Evolutionary conservation across 257 asterid genomes (phyloP).

Genomic region (Solanum etuberosum): DNA sequence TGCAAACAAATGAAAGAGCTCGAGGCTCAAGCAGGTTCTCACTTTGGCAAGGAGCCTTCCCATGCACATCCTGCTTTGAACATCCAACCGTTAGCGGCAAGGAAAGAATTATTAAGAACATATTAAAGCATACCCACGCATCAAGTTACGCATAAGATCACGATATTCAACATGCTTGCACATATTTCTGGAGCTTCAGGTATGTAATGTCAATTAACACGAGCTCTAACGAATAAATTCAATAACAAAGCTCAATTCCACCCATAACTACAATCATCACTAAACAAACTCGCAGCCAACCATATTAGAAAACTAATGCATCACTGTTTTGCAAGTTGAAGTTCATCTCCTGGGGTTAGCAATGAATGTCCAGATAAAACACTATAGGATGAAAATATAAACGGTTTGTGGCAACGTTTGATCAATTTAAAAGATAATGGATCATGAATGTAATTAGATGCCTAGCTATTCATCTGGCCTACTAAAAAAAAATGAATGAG

Average conservation of each 20-base stretch:
- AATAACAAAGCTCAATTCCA: not conserved
- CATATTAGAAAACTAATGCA: not conserved
- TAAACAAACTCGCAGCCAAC: not conserved
- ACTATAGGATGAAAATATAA: not conserved
- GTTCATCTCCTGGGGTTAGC: not conserved
- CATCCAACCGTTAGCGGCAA: not conserved
- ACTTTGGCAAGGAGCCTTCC: constrained; percentile 35
- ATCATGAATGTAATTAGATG: no score
- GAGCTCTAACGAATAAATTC: not conserved
- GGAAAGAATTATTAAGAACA: not conserved
- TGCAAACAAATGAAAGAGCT: constrained; percentile 46
- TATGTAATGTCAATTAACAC: no score
- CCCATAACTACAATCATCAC: not conserved
- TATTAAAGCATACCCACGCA: not conserved
- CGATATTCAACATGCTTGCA: not conserved
- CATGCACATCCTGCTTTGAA: constrained; percentile 25
- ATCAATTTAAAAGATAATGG: not conserved
- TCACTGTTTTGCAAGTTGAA: not conserved
- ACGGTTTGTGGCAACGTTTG: not conserved
- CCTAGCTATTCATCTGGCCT: no score
- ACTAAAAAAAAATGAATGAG: no score
- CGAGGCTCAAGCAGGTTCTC: constrained; percentile 27
- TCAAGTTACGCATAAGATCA: not conserved
- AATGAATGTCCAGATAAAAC: not conserved
- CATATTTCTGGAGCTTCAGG: no score